Base-by-base conservation (phyloP, 257 asterid genomes). In the Scutellaria minor region DNA sequence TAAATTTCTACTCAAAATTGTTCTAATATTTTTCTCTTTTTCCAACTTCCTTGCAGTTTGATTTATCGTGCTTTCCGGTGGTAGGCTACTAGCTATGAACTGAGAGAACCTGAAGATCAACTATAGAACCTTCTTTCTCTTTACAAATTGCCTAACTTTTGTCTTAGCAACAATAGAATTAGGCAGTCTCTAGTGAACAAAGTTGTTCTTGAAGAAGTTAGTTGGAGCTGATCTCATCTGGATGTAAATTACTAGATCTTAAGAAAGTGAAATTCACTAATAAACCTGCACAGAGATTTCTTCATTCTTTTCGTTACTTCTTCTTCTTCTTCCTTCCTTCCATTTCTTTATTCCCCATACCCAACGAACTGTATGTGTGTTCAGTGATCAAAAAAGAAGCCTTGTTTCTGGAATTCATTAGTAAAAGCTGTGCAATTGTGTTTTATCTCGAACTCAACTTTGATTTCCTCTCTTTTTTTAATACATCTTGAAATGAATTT, bases 221-320 rank as follows among this genome's bases (percentile, higher is more conserved):
- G 64, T 64, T 47, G 79, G 47, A 53, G 73, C 75, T 62, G 65
- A 7, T 71, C 59, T 62, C 46, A 58, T 74, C 59, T 62, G 52
- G 52, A 52, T 74, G 82, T 78, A 74, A 40, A 66, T 37, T 54
- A 75, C 37, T 68, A 56, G 48, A 56, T 56, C 54, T 40, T 65
- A 51, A 42, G 42, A 77, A 63, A 11, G 20, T 53, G 9, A 40
- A 47, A 65, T 13, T 67, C 64, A 46, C 60, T 45, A 64, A 64
- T 67, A 58, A 65, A 63, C 24, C 54, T 75, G 56, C 77, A 53
- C 72, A 61, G 55, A 69, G 41, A 27, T 22, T 44, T 70, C 66
- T 11, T 12, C 0, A 11, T n/a, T 24, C 20, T 58, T 24, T 11
- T 22, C 9, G 15, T 18, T 37, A 7, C 8, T 3, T 41, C 9